Base-by-base conservation (phyloP, 2,329 filamentous ascomycete species). In the Teratosphaeria nubilosa region DNA sequence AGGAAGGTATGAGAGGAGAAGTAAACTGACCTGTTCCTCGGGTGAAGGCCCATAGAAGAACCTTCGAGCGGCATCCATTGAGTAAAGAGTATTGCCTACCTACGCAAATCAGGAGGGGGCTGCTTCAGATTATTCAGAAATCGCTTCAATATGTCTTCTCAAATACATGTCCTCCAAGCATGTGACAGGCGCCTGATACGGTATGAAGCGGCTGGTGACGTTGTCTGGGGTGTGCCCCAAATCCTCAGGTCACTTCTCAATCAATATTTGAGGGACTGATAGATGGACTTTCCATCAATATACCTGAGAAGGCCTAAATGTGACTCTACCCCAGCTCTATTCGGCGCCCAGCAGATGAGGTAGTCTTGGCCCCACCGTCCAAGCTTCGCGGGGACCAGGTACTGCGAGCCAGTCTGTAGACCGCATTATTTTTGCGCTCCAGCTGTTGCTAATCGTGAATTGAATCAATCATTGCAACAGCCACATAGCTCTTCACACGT, bases 11-110 rank as follows among this genome's bases (percentile, higher is more conserved):
- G 9, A 20, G 41, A 2, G 25, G 20, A 20, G 9, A 30, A 41
- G 27, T 14, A 57, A 56, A 58, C 79, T 65, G 78, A 96, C 92
- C 82, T 99, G 92, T 63, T 87, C 88, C 74, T 95, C 88, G 51
- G 94, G 94, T 71, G 95, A 91, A 41, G 94, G 92, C 75, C 90
- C 92, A 74, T 86, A 90, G 76, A 97, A 92, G 69, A 96, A 85
- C 59, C 86, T 80, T 74, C 85, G 90, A 72, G 97, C 80, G 51
- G 88, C 83, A 78, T 97, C 90, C 94, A 97, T 97, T 48, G 41
- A n/a, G 41, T n/a, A 6, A n/a, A 20, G 41, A 9, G 7, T 22
- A 7, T 20, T n/a, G 41, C 41, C n/a, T 22, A 22, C 41, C 16
- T 10, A 5, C 6, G 41, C 41, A 16, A 30, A 5, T 1, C 5